Conservation (phyloP, 176 grass and related monocot species). For the Tuctoria greenei region DNA sequence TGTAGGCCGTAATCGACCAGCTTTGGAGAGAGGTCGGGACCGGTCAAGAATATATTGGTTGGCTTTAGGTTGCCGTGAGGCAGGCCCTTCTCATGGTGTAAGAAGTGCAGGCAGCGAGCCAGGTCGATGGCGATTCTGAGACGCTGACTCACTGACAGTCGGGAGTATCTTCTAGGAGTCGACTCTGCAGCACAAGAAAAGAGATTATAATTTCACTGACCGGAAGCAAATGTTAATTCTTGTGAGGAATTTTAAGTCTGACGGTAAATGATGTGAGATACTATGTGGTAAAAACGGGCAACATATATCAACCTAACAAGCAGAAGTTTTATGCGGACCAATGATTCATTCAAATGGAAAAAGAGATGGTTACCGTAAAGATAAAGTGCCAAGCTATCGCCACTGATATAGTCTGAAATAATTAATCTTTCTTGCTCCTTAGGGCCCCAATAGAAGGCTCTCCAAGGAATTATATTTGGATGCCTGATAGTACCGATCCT, state of each 20-base stretch:
- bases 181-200: slow-evolving; percentile 61
- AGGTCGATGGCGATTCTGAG: slow-evolving; percentile 79
- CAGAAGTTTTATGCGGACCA: neutral
- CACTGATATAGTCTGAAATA: slow-evolving; percentile 75
- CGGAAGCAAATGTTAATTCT: slow-evolving; percentile 7
- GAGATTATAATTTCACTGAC: slow-evolving; percentile 7
- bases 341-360: slow-evolving; percentile 33
- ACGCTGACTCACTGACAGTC: slow-evolving; percentile 72
- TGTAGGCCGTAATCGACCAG: slow-evolving; percentile 80
- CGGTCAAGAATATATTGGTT: slow-evolving; percentile 87
- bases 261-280: neutral
- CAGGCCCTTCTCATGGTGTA: slow-evolving; percentile 78
- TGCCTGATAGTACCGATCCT: slow-evolving; percentile 72
- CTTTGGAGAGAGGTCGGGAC: slow-evolving; percentile 83
- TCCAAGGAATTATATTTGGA: slow-evolving; percentile 83
- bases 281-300: neutral
- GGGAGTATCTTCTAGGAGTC: slow-evolving; percentile 91
- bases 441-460: slow-evolving; percentile 89
- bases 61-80: slow-evolving; percentile 94
- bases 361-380: slow-evolving; percentile 76
- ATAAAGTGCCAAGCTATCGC: slow-evolving; percentile 78
- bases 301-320: neutral
- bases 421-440: slow-evolving; percentile 96
- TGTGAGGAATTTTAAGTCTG: neutral
- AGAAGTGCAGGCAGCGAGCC: slow-evolving; percentile 67